These are phyloP conservation scores for Scedosporium dehoogii DNA, from an alignment of 2,329 filamentous ascomycete species.

Conservation along the genomic window DNA sequence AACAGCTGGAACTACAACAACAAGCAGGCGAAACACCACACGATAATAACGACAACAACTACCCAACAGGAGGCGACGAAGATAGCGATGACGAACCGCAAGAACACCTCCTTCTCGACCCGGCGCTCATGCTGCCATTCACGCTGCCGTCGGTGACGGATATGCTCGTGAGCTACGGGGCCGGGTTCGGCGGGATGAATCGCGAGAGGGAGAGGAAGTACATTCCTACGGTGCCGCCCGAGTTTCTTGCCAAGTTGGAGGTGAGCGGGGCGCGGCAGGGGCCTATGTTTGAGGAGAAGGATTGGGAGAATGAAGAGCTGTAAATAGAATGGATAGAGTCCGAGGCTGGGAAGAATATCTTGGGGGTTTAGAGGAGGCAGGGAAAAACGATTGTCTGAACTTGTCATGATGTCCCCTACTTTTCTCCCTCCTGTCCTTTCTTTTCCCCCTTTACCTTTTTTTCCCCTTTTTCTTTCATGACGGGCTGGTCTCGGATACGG, in stretches of 20 bases:
- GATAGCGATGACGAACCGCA: constrained; percentile 51
- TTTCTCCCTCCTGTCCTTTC: no score
- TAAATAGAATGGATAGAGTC: constrained; percentile 13
- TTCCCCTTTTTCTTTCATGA: no score
- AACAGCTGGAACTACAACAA: constrained; percentile 15
- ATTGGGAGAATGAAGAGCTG: constrained; percentile 58
- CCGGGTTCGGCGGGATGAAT: constrained; percentile 88
- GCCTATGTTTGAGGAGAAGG: constrained; percentile 52
- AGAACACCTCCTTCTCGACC: constrained; percentile 72
- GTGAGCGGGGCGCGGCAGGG: constrained; percentile 37
- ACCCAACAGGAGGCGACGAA: constrained; percentile 12
- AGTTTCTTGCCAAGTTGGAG: constrained; percentile 85
- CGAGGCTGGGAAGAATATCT: not conserved
- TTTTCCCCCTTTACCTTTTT: no score
- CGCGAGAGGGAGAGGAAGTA: constrained; percentile 89
- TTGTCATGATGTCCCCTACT: no score
- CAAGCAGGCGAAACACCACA: constrained; percentile 23
- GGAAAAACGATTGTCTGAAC: not conserved
- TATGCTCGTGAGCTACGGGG: constrained; percentile 92
- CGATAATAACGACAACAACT: not conserved
- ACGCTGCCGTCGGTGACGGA: constrained; percentile 92
- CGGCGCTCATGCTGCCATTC: constrained; percentile 87
- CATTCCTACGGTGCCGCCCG: constrained; percentile 86
- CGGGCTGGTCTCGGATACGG: no score
- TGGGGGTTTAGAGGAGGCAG: not conserved